Conservation (phyloP, 441 rosid genomes). For the Populus hybrid region DNA sequence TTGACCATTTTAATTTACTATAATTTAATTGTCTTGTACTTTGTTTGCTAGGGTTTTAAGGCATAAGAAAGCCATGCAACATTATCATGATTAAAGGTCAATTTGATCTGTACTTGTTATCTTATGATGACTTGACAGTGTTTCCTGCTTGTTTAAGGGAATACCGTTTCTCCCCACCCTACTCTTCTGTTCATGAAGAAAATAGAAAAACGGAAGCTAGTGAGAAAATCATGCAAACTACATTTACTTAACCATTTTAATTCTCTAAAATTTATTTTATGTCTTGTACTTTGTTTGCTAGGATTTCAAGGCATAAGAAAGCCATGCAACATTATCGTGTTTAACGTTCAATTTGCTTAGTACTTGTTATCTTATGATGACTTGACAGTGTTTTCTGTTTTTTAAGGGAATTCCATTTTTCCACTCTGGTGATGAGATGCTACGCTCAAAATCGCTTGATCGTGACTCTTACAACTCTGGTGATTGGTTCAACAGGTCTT, state of each 20-base stretch:
- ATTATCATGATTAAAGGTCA: not conserved
- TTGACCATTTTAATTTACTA: not conserved
- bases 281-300: not conserved
- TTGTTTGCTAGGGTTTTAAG: not conserved
- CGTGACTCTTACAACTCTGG: slow-evolving; percentile 99
- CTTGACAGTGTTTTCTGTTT: slow-evolving; percentile 2
- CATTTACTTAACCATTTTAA: not conserved
- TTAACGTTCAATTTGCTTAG: not conserved
- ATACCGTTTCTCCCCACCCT: slow-evolving; percentile 68
- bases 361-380: not conserved
- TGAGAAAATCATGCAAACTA: not conserved
- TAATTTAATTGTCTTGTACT: not conserved
- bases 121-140: not conserved
- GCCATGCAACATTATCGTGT: not conserved
- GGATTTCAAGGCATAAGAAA: not conserved
- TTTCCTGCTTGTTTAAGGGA: slow-evolving; percentile 47
- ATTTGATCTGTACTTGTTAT: not conserved
- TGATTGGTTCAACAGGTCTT: slow-evolving; percentile 97
- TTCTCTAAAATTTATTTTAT: not conserved
- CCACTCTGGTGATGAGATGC: slow-evolving; percentile 92
- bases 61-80: not conserved
- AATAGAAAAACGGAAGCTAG: not conserved
- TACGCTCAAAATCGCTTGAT: slow-evolving; percentile 96
- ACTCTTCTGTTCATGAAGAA: not conserved
- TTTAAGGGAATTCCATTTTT: slow-evolving; percentile 93